Base-by-base conservation (phyloP, 306 rosid species). In the Spatholobus suberectus region DNA sequence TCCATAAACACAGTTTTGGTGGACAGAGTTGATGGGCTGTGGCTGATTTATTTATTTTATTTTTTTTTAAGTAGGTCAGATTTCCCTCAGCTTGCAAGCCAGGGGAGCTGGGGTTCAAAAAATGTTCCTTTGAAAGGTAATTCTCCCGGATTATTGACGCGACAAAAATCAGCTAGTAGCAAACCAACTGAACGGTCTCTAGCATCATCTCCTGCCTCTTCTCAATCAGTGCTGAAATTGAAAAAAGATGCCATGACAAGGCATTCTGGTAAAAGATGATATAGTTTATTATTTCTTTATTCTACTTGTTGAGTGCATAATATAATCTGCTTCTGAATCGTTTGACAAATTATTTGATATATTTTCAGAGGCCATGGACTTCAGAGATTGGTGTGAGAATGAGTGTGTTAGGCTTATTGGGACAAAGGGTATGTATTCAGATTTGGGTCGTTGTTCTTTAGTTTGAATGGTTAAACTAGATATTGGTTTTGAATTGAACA, bases 321-420 rank as follows among this genome's bases (percentile, higher is more conserved):
- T 57, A 23, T 23, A 57, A 21, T 29, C 4, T 29, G 2, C 69
- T 69, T 41, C 43, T 15, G 40, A 27, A 3, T 29, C 32, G n/a
- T n/a, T 52, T 69, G 58, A 78, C 49, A 23, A 49, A 13, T 32
- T 6, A 10, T 18, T 26, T 6, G 35, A 26, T 12, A n/a, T 35
- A 66, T 66, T 81, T 88, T 78, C 90, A 95, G 98, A 95, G 88
- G 98, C 98, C 57, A 89, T 47, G 84, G 95, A 82, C 77, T 95
- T 95, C 89, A 85, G 90, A 51, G 94, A 85, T 87, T 95, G 98
- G 98, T 95, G 98, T 76, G 92, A 92, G 88, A 92, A 75, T 66
- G 98, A 95, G 84, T 93, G 94, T 6, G 83, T 59, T 34, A 89
- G 93, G 90, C 94, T 95, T 52, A 82, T 95, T 83, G 98, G 98